A percentile compares a stretch with the other conserved stretches of the same genome.
Evolutionary conservation across 139 green algal genomes (phyloP).

Genomic region (Chloropicon primus): DNA sequence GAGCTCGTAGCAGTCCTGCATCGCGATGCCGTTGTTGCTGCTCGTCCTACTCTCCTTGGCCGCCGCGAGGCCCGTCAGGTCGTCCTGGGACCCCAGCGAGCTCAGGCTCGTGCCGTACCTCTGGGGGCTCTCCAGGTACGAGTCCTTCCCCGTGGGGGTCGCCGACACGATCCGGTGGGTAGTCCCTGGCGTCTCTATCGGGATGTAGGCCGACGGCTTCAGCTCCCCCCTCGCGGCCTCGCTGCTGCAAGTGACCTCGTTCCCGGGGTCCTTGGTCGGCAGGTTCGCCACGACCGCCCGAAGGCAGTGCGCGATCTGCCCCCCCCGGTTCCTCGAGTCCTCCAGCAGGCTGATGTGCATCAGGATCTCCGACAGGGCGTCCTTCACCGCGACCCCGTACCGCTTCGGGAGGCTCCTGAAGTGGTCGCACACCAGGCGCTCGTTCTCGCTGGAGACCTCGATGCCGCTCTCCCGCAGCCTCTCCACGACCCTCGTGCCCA

Average conservation of each 20-base stretch:
- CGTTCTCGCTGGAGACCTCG: neutral
- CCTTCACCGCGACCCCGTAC: neutral
- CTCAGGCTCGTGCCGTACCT: neutral
- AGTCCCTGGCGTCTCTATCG: neutral
- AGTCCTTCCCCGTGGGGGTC: neutral
- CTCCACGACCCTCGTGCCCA: neutral
- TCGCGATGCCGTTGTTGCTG: neutral
- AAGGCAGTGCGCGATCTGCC: neutral
- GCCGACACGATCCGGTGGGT: neutral
- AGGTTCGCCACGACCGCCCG: neutral
- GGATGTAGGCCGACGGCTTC: neutral
- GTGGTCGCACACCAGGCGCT: neutral
- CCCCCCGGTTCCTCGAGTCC: neutral
- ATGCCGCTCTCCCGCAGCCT: neutral
- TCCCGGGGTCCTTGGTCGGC: neutral
- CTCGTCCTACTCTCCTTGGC: no score
- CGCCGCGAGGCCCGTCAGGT: no score
- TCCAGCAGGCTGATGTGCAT: neutral
- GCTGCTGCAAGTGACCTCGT: neutral
- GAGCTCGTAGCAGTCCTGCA: neutral
- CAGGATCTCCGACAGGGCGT: neutral
- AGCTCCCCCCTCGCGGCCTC: neutral
- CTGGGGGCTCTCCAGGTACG: neutral
- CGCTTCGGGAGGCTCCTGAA: neutral
- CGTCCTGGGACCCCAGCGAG: neutral